Percentiles rank a stretch among this genome's conserved stretches.
Evolutionary conservation across 371 early-diverging fungal genomes (phyloP).

Genomic region (Fennellomyces sp.): DNA sequence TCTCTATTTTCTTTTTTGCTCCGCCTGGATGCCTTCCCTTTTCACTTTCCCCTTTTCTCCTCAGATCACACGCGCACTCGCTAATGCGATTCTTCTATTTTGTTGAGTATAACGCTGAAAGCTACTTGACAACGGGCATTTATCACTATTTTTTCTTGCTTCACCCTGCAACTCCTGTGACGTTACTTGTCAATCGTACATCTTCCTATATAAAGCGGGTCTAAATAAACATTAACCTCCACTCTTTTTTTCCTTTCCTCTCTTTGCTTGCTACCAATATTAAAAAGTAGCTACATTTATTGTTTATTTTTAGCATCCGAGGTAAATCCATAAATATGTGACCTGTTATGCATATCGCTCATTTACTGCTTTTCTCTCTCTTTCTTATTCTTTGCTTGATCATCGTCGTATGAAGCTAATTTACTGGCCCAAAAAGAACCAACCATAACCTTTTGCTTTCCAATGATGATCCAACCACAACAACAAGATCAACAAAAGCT

Average conservation of each 20-base stretch:
- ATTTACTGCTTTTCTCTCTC: too few relatives aligned
- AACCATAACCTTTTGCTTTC: neutral
- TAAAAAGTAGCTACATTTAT: too few relatives aligned
- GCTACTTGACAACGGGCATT: neutral
- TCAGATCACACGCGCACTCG: neutral
- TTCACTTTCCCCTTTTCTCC: neutral
- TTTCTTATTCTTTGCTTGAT: too few relatives aligned
- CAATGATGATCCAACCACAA: neutral
- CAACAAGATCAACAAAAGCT: neutral
- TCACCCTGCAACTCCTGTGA: neutral
- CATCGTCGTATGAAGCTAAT: too few relatives aligned
- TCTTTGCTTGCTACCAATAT: neutral
- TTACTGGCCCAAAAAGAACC: too few relatives aligned
- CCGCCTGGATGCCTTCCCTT: neutral
- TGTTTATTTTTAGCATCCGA: too few relatives aligned
- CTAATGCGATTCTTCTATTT: too few relatives aligned
- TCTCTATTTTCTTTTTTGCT: neutral
- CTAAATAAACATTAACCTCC: neutral
- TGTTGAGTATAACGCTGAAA: too few relatives aligned
- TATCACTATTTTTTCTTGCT: neutral
- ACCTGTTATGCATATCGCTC: too few relatives aligned
- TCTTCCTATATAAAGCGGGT: neutral
- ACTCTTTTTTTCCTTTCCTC: neutral
- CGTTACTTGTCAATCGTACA: conserved; percentile 3
- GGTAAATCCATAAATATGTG: too few relatives aligned